Evolutionary conservation across 805 yeast genomes (phyloP).

Genomic region (Priceomyces carsonii): DNA sequence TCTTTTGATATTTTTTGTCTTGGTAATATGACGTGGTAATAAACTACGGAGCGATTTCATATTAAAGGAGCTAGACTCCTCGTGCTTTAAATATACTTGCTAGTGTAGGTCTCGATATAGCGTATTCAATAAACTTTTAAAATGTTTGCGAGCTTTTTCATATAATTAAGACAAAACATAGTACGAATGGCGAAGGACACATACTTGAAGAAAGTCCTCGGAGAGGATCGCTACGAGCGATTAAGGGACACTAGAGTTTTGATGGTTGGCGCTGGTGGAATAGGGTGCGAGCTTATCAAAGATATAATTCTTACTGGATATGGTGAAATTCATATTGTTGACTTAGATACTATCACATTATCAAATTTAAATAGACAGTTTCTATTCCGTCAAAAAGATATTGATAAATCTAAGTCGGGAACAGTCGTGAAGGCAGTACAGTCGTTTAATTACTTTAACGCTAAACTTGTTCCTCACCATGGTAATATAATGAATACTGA

Average conservation of each 20-base stretch:
- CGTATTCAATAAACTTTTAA: too few species aligned
- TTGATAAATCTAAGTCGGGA: constrained; percentile 80
- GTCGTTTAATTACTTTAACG: constrained; percentile 57
- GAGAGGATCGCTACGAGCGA: constrained; percentile 28
- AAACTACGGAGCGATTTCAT: too few species aligned
- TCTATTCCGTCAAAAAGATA: constrained; percentile 84
- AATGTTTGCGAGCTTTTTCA: too few species aligned
- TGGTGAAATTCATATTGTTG: constrained; percentile 90
- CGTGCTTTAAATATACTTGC: too few species aligned
- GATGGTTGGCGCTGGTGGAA: constrained; percentile 95
- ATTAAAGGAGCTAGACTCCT: too few species aligned
- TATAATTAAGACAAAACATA: too few species aligned
- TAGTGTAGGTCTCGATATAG: too few species aligned
- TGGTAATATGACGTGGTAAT: too few species aligned
- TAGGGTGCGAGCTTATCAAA: constrained; percentile 89
- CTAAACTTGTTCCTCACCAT: constrained; percentile 75
- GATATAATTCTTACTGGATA: constrained; percentile 76
- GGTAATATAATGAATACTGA: constrained; percentile 83
- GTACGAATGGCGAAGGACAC: constrained; percentile 39
- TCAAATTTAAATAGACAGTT: constrained; percentile 93
- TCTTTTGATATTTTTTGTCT: too few species aligned
- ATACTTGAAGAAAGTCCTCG: constrained; percentile 46
- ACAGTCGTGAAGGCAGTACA: constrained; percentile 86
- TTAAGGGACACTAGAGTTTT: constrained; percentile 55
- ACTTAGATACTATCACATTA: constrained; percentile 90